These are phyloP conservation scores for Aleurites moluccanus DNA, from an alignment of 441 rosid species.

Conservation along the genomic window DNA sequence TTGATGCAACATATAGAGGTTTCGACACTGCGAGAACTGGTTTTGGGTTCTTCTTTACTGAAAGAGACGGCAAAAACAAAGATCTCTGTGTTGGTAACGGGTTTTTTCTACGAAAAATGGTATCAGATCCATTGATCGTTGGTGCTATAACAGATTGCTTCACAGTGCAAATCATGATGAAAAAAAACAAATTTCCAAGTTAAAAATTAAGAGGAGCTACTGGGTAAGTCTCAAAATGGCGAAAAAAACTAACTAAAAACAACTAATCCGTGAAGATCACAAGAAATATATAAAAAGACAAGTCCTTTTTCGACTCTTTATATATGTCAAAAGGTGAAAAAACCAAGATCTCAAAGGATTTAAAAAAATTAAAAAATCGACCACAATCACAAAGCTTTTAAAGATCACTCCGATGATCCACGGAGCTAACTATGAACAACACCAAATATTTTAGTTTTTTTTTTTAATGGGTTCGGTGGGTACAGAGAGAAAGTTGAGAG, in stretches of 20 bases:
- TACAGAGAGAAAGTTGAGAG: too few species aligned
- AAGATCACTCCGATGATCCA: too few species aligned
- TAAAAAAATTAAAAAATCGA: too few species aligned
- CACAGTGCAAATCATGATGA: constrained; percentile 45
- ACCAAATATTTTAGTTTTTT: too few species aligned
- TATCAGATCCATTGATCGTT: constrained; percentile 42
- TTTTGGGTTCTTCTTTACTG: constrained; percentile 26
- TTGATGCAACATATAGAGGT: constrained; percentile 50
- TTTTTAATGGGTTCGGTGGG: too few species aligned
- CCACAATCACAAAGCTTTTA: too few species aligned
- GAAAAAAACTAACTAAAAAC: not conserved
- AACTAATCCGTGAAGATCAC: constrained; percentile 5
- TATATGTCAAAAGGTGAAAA: not conserved
- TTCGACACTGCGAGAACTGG: constrained; percentile 43
- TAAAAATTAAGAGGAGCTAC: constrained; percentile 9
- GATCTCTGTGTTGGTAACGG: constrained; percentile 27
- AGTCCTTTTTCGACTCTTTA: not conserved
- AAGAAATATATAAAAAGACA: not conserved
- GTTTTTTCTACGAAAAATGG: constrained; percentile 33
- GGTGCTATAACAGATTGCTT: constrained; percentile 34
- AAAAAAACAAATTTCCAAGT: not conserved
- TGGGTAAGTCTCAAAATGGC: not conserved
- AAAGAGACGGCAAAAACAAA: constrained; percentile 36
- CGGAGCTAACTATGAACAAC: too few species aligned
- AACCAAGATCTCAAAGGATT: too few species aligned